A percentile compares a stretch with the other conserved stretches of the same genome.
These are phyloP conservation scores for Trichophyton benhamiae DNA, from an alignment of 2,329 filamentous ascomycete genomes.

Conservation along the genomic window DNA sequence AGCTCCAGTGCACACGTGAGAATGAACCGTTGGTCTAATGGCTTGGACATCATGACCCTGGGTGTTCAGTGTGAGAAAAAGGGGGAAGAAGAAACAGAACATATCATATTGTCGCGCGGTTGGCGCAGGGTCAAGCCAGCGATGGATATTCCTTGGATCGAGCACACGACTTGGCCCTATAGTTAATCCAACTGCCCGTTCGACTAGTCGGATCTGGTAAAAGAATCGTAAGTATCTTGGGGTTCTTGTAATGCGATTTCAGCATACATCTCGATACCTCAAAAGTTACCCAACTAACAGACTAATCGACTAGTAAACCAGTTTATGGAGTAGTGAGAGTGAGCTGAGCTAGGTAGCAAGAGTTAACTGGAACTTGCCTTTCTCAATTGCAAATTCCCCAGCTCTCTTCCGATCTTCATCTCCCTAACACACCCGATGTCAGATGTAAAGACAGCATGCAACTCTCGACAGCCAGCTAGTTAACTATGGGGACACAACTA, in stretches of 20 bases:
- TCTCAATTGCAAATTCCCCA: background rate
- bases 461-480: background rate
- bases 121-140: background rate
- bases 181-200: background rate
- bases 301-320: too few species aligned
- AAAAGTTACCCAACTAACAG: background rate
- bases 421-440: background rate
- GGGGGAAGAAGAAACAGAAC: background rate
- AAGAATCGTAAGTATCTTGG: background rate
- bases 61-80: background rate
- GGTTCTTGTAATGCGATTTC: background rate
- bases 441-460: background rate
- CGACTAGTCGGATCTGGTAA: background rate
- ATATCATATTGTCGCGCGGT: constrained; percentile 1
- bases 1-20: background rate
- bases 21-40: background rate
- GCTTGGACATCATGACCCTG: background rate
- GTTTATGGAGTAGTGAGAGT: too few species aligned
- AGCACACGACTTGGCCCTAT: background rate
- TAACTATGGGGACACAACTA: background rate
- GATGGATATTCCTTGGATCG: background rate
- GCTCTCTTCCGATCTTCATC: background rate
- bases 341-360: too few species aligned
- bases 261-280: background rate
- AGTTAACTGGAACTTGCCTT: background rate